Conservation (phyloP, 2,329 filamentous ascomycete genomes). For the Torrubiellomyces zombiae region DNA sequence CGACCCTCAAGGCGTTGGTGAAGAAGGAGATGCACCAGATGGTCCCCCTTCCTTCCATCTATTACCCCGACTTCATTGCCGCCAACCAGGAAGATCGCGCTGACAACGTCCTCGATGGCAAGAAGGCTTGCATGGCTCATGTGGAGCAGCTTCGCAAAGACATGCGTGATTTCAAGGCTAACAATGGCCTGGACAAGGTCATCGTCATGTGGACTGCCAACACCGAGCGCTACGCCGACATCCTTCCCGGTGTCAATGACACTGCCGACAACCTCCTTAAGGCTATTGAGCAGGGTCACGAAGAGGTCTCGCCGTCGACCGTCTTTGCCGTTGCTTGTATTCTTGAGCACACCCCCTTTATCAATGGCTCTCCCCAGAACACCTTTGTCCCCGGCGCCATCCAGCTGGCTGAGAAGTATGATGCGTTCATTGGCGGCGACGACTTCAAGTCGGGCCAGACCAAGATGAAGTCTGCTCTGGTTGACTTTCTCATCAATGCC, state of each 20-base stretch:
- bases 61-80: constrained; percentile 98
- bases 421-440: constrained; percentile 87
- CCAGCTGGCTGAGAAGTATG: constrained; percentile 71
- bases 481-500: constrained; percentile 96
- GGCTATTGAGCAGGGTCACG: constrained; percentile 71
- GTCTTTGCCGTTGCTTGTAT: constrained; percentile 92
- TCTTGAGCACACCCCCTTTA: constrained; percentile 79
- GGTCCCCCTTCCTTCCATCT: constrained; percentile 83
- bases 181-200: constrained; percentile 79
- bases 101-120: constrained; percentile 73
- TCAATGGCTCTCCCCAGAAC: constrained; percentile 98
- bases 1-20: constrained; percentile 77
- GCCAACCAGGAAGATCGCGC: constrained; percentile 95
- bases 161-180: constrained; percentile 83
- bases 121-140: constrained; percentile 71
- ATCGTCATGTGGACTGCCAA: constrained; percentile 98
- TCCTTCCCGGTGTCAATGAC: constrained; percentile 82
- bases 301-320: constrained; percentile 87
- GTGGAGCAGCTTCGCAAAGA: constrained; percentile 87
- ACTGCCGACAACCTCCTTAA: constrained; percentile 86
- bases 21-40: constrained; percentile 85
- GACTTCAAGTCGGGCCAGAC: constrained; percentile 99
- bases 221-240: constrained; percentile 88
- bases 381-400: constrained; percentile 93
- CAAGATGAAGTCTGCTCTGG: constrained; percentile 99